Conservation (phyloP, 2,329 filamentous ascomycete species). For the Cercospora berteroae region DNA sequence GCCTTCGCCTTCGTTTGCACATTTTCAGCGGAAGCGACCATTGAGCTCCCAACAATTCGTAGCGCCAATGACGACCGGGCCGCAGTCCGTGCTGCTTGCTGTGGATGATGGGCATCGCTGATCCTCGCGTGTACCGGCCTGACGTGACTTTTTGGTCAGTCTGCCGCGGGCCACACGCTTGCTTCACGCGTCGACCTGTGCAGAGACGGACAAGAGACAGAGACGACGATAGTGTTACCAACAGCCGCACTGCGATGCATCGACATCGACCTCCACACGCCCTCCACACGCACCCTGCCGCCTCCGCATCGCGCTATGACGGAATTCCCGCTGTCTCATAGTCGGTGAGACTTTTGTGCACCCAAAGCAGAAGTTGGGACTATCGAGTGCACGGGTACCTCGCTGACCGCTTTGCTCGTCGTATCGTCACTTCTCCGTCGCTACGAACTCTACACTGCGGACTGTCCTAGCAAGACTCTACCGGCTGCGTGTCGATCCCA, state of each 20-base stretch:
- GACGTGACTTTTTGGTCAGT: not conserved
- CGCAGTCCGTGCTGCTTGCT: constrained; percentile 2
- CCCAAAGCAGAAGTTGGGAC: not conserved
- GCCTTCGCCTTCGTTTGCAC: not conserved
- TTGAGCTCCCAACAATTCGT: constrained; percentile 4
- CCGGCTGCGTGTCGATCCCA: not conserved
- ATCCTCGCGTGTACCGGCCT: not conserved
- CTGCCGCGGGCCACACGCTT: not conserved
- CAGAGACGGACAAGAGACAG: not conserved
- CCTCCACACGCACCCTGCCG: not conserved
- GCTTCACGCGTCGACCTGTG: not conserved
- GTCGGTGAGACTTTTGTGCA: not conserved
- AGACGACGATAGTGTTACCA: not conserved
- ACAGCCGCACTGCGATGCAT: not conserved
- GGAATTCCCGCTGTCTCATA: not conserved
- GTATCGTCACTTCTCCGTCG: not conserved
- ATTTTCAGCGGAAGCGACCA: not conserved
- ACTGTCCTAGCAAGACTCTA: not conserved
- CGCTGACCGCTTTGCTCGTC: not conserved
- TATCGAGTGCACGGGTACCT: not conserved
- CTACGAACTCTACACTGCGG: not conserved
- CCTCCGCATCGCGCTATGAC: not conserved
- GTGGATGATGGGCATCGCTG: not conserved
- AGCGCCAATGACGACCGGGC: constrained; percentile 3
- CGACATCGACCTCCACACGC: not conserved